These are phyloP conservation scores for Fomitopsis betulina DNA, from an alignment of 1,284 basidiomycete genomes.

Conservation along the genomic window DNA sequence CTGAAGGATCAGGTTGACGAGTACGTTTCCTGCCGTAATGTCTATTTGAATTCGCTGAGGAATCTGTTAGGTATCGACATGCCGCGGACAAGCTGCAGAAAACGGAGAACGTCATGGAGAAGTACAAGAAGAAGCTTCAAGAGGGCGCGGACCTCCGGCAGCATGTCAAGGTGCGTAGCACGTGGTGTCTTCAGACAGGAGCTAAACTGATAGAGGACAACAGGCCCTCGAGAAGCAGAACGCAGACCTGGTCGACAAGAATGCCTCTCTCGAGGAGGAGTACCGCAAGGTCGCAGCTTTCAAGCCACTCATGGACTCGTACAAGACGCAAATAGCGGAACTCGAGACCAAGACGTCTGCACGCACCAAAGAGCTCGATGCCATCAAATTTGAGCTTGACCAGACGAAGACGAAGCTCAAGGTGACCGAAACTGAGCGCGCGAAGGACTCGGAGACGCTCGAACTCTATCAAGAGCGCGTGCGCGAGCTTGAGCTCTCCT, in stretches of 20 bases:
- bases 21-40: constrained; percentile 37
- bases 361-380: constrained; percentile 68
- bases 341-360: constrained; percentile 70
- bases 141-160: constrained; percentile 87
- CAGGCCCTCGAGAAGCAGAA: constrained; percentile 92
- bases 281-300: constrained; percentile 82
- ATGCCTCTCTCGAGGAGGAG: constrained; percentile 88
- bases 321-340: constrained; percentile 83
- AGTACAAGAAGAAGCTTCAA: constrained; percentile 98
- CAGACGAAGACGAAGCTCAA: constrained; percentile 67
- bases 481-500: constrained; percentile 77
- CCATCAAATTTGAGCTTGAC: constrained; percentile 73
- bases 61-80: constrained; percentile 67
- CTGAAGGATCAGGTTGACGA: constrained; percentile 95
- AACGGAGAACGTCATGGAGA: constrained; percentile 96
- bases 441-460: constrained; percentile 80
- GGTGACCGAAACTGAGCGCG: constrained; percentile 65
- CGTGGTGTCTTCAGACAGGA: constrained; percentile 1
- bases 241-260: constrained; percentile 85
- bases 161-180: constrained; percentile 65
- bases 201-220: background rate
- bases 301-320: constrained; percentile 89
- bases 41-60: constrained; percentile 3
- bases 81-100: constrained; percentile 89
- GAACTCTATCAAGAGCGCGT: constrained; percentile 91